A percentile compares a stretch with the other conserved stretches of the same genome.
phyloP scores from a whole-genome alignment of 2,329 filamentous ascomycete species.

The Ceratocystis alfenasii region DNA sequence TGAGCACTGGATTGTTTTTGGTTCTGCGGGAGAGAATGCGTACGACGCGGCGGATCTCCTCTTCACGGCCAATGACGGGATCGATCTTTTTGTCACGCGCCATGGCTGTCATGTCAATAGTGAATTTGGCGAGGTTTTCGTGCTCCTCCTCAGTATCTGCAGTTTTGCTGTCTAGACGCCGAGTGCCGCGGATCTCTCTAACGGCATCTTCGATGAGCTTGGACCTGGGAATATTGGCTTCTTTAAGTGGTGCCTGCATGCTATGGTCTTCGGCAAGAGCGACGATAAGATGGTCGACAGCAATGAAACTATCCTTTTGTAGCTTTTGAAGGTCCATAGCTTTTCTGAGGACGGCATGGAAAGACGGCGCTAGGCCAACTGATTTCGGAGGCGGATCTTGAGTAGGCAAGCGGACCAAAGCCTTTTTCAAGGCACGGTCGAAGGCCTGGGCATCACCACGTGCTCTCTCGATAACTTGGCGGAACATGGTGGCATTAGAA shows the following conservation, averaged over 20 bases:
- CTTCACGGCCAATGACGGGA: constrained; percentile 90
- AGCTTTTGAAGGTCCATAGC: constrained; percentile 87
- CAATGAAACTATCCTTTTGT: constrained; percentile 93
- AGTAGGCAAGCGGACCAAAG: constrained; percentile 76
- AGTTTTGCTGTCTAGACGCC: constrained; percentile 87
- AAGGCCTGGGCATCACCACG: constrained; percentile 85
- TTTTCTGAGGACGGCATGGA: constrained; percentile 69
- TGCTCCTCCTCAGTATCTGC: constrained; percentile 86
- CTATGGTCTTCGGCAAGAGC: constrained; percentile 66
- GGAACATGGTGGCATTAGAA: constrained; percentile 64
- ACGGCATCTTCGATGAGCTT: constrained; percentile 89
- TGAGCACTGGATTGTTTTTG: constrained; percentile 97
- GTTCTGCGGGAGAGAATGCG: constrained; percentile 85
- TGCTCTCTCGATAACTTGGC: constrained; percentile 86
- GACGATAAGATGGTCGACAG: constrained; percentile 86
- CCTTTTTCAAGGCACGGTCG: constrained; percentile 82
- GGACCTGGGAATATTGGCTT: constrained; percentile 80
- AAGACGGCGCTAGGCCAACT: constrained; percentile 67
- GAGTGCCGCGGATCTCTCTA: constrained; percentile 80
- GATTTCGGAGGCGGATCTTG: constrained; percentile 91
- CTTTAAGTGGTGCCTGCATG: constrained; percentile 63
- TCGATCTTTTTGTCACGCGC: constrained; percentile 96
- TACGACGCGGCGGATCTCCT: constrained; percentile 85
- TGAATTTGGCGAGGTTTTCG: constrained; percentile 95
- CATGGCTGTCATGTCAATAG: constrained; percentile 95